Conservation (phyloP, 2,329 filamentous ascomycete genomes). For the Neofusicoccum cordaticola region DNA sequence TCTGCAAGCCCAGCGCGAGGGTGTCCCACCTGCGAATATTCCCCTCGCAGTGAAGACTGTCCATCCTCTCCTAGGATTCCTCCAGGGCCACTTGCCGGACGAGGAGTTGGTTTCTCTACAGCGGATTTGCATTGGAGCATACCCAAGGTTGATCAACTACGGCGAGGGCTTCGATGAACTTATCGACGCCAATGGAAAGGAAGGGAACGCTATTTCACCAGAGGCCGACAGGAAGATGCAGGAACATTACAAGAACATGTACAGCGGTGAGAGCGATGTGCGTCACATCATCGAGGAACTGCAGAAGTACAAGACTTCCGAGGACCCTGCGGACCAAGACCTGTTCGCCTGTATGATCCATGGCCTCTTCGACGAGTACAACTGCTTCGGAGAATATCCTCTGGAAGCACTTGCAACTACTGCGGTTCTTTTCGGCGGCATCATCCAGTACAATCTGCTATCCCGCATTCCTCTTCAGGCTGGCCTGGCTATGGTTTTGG, state of each 20-base stretch:
- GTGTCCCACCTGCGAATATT: slow-evolving; percentile 64
- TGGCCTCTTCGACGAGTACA: slow-evolving; percentile 94
- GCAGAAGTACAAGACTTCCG: slow-evolving; percentile 82
- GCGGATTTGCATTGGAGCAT: slow-evolving; percentile 83
- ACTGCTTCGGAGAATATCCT: slow-evolving; percentile 91
- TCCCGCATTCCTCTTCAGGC: slow-evolving; percentile 88
- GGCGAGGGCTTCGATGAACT: slow-evolving; percentile 89
- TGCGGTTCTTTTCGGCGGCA: slow-evolving; percentile 91
- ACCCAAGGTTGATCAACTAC: slow-evolving; percentile 94
- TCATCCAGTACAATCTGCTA: slow-evolving; percentile 90
- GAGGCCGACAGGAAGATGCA: slow-evolving; percentile 91
- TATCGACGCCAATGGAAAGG: slow-evolving; percentile 78
- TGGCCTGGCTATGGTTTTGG: slow-evolving; percentile 95
- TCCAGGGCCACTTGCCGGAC: slow-evolving; percentile 59
- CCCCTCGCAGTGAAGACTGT: slow-evolving; percentile 84
- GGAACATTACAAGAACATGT: slow-evolving; percentile 97
- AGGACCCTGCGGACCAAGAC: slow-evolving; percentile 81
- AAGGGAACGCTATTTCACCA: slow-evolving; percentile 75
- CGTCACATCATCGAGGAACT: slow-evolving; percentile 81
- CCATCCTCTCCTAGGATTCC: slow-evolving; percentile 71
- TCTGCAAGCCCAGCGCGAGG: slow-evolving; percentile 69
- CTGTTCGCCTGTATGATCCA: slow-evolving; percentile 99
- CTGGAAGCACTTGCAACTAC: slow-evolving; percentile 94
- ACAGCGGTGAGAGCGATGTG: slow-evolving; percentile 83
- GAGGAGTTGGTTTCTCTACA: slow-evolving; percentile 78